phyloP scores from a whole-genome alignment of 2,329 filamentous ascomycete species.

The Ceratocystis colombiana region DNA sequence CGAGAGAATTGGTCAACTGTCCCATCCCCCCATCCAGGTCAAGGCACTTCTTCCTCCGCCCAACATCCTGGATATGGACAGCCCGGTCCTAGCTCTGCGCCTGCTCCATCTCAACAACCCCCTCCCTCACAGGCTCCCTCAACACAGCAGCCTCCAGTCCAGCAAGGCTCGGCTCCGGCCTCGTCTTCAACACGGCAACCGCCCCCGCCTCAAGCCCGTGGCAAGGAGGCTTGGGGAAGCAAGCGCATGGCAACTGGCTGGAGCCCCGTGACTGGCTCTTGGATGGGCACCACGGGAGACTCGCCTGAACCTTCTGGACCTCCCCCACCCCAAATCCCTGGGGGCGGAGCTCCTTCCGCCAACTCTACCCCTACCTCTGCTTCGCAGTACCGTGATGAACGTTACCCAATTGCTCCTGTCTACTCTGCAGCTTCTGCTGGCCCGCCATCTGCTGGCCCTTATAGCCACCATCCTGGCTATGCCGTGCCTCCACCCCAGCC shows the following conservation, averaged over 20 bases:
- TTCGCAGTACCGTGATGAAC: slow-evolving; percentile 21
- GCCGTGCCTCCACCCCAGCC: slow-evolving; percentile 1
- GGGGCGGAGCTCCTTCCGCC: background rate
- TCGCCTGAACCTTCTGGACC: slow-evolving; percentile 5
- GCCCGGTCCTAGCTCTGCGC: slow-evolving; percentile 6
- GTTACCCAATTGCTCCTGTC: slow-evolving; percentile 10
- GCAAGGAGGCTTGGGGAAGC: background rate
- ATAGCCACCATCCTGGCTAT: slow-evolving; percentile 17
- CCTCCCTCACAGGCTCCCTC: background rate
- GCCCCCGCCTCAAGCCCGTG: background rate
- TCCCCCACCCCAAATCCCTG: background rate
- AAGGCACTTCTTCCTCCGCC: background rate
- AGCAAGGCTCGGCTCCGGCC: background rate
- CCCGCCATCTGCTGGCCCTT: slow-evolving; percentile 11
- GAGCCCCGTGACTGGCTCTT: background rate
- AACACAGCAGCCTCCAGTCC: background rate
- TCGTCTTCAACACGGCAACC: slow-evolving; percentile 5
- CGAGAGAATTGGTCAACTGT: slow-evolving; percentile 14
- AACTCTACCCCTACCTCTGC: slow-evolving; percentile 1
- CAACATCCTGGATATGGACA: slow-evolving; percentile 10
- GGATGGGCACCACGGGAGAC: slow-evolving; percentile 2
- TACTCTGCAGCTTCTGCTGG: slow-evolving; percentile 14
- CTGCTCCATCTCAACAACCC: slow-evolving; percentile 8
- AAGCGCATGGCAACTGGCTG: slow-evolving; percentile 3
- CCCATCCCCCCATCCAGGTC: slow-evolving; percentile 2